Base-by-base conservation (phyloP, 805 yeast genomes). In the Wickerhamiella cacticola region DNA sequence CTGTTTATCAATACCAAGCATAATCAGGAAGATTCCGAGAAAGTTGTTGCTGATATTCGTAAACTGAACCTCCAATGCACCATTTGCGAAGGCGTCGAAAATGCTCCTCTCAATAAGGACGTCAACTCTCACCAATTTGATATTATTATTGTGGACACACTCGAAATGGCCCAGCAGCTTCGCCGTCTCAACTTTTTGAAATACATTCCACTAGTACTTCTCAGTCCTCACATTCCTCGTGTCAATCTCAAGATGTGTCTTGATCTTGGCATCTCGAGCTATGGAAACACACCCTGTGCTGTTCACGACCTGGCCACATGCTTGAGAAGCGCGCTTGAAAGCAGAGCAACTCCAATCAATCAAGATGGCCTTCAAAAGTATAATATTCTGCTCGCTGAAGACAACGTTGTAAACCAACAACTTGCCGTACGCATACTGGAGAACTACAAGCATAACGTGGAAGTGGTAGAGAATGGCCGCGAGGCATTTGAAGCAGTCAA, bases 231-330 rank as follows among this genome's bases (percentile, higher is more conserved):
- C 46, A 75, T 81, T 34, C 86, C 92, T 2, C 78, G 78, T 42
- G 74, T 84, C 57, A 83, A 81, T 57, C 79, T 85, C 79, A 76
- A 84, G 63, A 72, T 79, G 39, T 86, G 95, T 62, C 70, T 85
- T 34, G 94, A 86, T 60, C 68, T 85, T 53, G 95, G 94, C 57
- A 85, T 85, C 48, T 80, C 89, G 9, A 80, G 92, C 0, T 84
- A 82, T 60, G 95, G 95, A 41, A 85, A 83, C 61, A 82, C 92
- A 1, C 95, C 95, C 19, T 84, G 94, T 60, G 76, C 88, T 0
- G 75, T 80, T 9, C 75, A 80, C 44, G 95, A 86, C 58, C 69
- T 85, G 54, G 94, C 92, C 2, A 80, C 86, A 43, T 83, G 85
- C 21, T 70, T 85, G 57, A 78, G 83, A 45, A 94, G 95, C 2